Percentiles rank a stretch among this genome's conserved stretches.
These are phyloP conservation scores for Ogataea pignaliae DNA, from an alignment of 805 yeast genomes.

Conservation along the genomic window DNA sequence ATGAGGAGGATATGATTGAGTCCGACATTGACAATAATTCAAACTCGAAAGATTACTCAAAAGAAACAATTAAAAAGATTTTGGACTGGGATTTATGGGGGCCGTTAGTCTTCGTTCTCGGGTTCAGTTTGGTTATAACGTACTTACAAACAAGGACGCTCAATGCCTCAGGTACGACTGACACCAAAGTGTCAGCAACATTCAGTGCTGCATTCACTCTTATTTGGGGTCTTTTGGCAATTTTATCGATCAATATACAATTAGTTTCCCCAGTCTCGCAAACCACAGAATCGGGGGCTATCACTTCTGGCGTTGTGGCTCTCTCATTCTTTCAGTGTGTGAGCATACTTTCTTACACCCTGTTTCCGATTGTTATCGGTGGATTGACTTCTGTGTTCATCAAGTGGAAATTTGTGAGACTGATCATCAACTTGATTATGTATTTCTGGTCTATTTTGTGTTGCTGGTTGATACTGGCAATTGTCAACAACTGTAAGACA, in stretches of 20 bases:
- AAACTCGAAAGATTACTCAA: slow-evolving; percentile 30
- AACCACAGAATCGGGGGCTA: slow-evolving; percentile 22
- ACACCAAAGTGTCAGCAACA: slow-evolving; percentile 38
- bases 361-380: slow-evolving; percentile 51
- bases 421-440: slow-evolving; percentile 37
- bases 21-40: slow-evolving; percentile 7
- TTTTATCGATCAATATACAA: slow-evolving; percentile 50
- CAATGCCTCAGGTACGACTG: slow-evolving; percentile 21
- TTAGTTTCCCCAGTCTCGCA: slow-evolving; percentile 45
- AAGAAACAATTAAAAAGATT: slow-evolving; percentile 31
- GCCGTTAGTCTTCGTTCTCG: slow-evolving; percentile 47
- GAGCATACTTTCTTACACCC: slow-evolving; percentile 51
- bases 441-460: slow-evolving; percentile 50
- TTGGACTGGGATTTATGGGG: slow-evolving; percentile 66
- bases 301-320: slow-evolving; percentile 31
- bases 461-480: slow-evolving; percentile 46
- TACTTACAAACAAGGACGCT: slow-evolving; percentile 33
- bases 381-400: slow-evolving; percentile 41
- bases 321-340: slow-evolving; percentile 52
- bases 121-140: slow-evolving; percentile 45
- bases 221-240: slow-evolving; percentile 46
- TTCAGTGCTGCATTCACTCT: slow-evolving; percentile 52
- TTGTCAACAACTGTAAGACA: slow-evolving; percentile 34
- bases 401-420: slow-evolving; percentile 38
- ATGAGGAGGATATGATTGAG: slow-evolving; percentile 21